phyloP scores from a whole-genome alignment of 352 stramenopile species.

The Phytophthora ohioensis region DNA sequence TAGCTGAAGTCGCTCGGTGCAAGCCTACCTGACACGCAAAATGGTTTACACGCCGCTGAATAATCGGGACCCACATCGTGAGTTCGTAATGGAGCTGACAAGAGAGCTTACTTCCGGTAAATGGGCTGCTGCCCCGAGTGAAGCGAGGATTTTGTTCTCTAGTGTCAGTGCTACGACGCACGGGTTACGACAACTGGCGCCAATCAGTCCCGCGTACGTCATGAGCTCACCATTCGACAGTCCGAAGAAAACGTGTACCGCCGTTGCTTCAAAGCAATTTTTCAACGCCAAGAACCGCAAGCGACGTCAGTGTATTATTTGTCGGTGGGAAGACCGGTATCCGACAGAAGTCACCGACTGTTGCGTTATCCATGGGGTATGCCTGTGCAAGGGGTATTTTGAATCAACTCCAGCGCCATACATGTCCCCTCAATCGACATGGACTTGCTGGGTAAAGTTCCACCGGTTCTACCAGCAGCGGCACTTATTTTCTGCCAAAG shows the following conservation, averaged over 20 bases:
- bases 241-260: neutral
- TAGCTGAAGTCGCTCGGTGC: constrained; percentile 37
- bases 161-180: neutral
- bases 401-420: neutral
- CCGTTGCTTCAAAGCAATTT: constrained; percentile 11
- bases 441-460: neutral
- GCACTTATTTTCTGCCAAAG: constrained; percentile 8
- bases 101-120: constrained; percentile 5
- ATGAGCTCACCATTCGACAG: neutral
- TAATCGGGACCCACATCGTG: constrained; percentile 8
- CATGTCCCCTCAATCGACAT: constrained; percentile 5
- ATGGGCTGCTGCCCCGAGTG: constrained; percentile 10
- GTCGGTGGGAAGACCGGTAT: constrained; percentile 13
- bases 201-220: neutral
- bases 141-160: constrained; percentile 1
- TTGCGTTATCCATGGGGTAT: constrained; percentile 4
- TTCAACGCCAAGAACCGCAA: neutral
- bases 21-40: constrained; percentile 32
- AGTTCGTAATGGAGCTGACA: constrained; percentile 1
- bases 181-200: neutral
- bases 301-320: neutral
- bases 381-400: neutral
- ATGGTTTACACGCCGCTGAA: constrained; percentile 6
- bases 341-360: constrained; percentile 6
- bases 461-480: no score